Percentiles rank a stretch among this genome's conserved stretches.
phyloP scores from a whole-genome alignment of 129 eudicot species.

The Ambrosia trifida region DNA sequence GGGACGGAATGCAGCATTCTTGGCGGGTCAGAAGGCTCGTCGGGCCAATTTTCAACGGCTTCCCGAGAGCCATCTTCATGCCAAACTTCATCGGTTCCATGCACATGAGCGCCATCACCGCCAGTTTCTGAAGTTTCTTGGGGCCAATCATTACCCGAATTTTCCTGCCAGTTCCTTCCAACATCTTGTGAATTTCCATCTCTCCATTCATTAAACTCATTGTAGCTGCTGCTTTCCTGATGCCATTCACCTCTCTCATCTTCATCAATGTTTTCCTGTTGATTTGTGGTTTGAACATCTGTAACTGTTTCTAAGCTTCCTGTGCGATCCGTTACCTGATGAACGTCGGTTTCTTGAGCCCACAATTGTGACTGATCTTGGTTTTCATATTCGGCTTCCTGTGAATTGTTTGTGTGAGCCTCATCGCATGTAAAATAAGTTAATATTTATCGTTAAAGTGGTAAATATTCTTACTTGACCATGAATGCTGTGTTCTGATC shows the following conservation, averaged over 20 bases:
- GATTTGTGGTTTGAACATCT: constrained; percentile 43
- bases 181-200: constrained; percentile 42
- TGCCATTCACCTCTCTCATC: constrained; percentile 60
- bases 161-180: constrained; percentile 56
- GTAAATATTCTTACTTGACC: constrained; percentile 71
- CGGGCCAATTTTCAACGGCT: constrained; percentile 70
- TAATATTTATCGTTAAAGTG: constrained; percentile 30
- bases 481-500: constrained; percentile 71
- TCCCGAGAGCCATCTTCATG: constrained; percentile 58
- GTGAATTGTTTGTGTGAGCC: constrained; percentile 40
- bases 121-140: constrained; percentile 46
- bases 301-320: constrained; percentile 41
- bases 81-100: constrained; percentile 58
- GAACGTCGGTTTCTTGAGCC: constrained; percentile 44
- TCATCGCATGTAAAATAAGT: constrained; percentile 43
- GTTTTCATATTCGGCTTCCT: constrained; percentile 59
- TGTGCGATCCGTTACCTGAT: constrained; percentile 44
- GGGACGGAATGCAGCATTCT: constrained; percentile 65
- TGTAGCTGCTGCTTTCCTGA: constrained; percentile 38
- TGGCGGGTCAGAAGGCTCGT: constrained; percentile 67
- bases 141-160: constrained; percentile 52
- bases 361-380: constrained; percentile 43
- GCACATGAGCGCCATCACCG: constrained; percentile 45
- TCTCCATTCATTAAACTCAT: constrained; percentile 58
- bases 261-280: constrained; percentile 46